These are phyloP conservation scores for Dendrobium huoshanense DNA, from an alignment of 106 monocot genomes.

Conservation along the genomic window DNA sequence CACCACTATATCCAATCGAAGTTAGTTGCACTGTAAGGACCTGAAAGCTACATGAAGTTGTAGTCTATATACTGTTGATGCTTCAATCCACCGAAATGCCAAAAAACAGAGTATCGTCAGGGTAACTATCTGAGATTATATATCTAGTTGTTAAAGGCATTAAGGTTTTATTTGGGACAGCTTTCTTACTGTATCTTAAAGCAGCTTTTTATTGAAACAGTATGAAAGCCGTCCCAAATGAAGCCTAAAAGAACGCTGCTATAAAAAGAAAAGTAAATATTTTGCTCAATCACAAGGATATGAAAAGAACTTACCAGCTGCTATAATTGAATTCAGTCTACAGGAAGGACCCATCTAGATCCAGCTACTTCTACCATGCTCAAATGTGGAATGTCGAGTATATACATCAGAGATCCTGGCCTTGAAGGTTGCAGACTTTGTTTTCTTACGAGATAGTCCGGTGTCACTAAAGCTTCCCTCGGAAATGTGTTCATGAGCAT, in stretches of 20 bases:
- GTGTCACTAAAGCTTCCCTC: constrained; percentile 87
- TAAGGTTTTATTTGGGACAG: neutral
- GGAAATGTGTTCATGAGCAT: constrained; percentile 33
- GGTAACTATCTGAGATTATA: neutral
- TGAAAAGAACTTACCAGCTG: neutral
- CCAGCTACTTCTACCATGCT: constrained; percentile 29
- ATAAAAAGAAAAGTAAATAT: neutral
- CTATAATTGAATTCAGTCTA: constrained; percentile 8
- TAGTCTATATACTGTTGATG: neutral
- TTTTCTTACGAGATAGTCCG: constrained; percentile 43
- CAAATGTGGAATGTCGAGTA: constrained; percentile 9
- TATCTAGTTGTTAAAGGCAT: neutral
- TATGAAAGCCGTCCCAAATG: no score
- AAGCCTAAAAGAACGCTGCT: neutral
- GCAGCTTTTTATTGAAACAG: no score
- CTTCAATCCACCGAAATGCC: neutral
- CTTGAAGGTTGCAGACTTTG: constrained; percentile 11
- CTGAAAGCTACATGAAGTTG: neutral
- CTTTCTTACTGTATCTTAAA: no score
- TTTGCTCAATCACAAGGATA: neutral
- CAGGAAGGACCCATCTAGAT: constrained; percentile 2
- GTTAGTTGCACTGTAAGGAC: neutral
- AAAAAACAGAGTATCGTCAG: neutral
- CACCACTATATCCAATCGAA: neutral
- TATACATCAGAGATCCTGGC: constrained; percentile 6